phyloP scores from a whole-genome alignment of 2,329 filamentous ascomycete genomes.

The Alternaria postmessia region DNA sequence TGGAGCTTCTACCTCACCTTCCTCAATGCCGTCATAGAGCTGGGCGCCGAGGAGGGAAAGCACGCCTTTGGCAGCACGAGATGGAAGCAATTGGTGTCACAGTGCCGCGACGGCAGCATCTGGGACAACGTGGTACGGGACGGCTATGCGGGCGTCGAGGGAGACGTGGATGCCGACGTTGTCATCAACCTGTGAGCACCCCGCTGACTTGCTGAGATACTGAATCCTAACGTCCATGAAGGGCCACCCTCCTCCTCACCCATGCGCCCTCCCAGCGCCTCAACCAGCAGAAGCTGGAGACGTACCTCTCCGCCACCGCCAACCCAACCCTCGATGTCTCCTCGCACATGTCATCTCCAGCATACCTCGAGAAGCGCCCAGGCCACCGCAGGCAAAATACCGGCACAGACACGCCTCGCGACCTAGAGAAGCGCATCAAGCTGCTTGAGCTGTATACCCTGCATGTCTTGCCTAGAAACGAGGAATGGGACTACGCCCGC shows the following conservation, averaged over 20 bases:
- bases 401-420: slow-evolving; percentile 82
- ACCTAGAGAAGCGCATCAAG: slow-evolving; percentile 84
- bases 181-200: slow-evolving; percentile 81
- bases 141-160: slow-evolving; percentile 88
- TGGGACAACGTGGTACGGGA: slow-evolving; percentile 92
- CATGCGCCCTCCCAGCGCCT: slow-evolving; percentile 83
- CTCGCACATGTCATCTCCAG: slow-evolving; percentile 64
- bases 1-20: slow-evolving; percentile 98
- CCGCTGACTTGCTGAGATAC: neutral
- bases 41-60: slow-evolving; percentile 90
- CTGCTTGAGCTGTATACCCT: slow-evolving; percentile 95
- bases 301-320: slow-evolving; percentile 81
- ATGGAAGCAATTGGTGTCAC: slow-evolving; percentile 82
- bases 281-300: slow-evolving; percentile 88
- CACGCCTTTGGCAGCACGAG: slow-evolving; percentile 83
- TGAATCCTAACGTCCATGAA: slow-evolving; percentile 48
- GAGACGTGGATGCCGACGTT: slow-evolving; percentile 92
- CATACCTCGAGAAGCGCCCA: slow-evolving; percentile 43
- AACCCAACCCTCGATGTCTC: slow-evolving; percentile 76
- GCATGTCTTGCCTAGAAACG: slow-evolving; percentile 90
- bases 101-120: slow-evolving; percentile 87
- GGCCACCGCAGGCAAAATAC: slow-evolving; percentile 51
- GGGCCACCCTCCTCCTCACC: slow-evolving; percentile 87
- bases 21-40: slow-evolving; percentile 86
- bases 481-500: slow-evolving; percentile 93